phyloP scores from a whole-genome alignment of 495 filamentous ascomycete species.

The Lindgomyces ingoldianus region DNA sequence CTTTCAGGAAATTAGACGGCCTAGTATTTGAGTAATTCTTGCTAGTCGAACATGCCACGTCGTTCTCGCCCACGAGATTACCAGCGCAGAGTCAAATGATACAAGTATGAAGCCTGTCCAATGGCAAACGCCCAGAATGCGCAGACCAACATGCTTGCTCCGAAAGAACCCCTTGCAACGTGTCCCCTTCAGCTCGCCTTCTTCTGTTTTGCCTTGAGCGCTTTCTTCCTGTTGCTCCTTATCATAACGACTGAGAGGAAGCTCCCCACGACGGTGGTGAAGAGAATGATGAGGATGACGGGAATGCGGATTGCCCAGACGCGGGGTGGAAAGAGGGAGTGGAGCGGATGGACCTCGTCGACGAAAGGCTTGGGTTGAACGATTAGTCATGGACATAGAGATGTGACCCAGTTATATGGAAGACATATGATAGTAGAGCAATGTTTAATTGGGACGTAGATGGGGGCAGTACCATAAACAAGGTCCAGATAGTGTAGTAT shows the following conservation, averaged over 20 bases:
- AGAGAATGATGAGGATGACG: conserved; percentile 90
- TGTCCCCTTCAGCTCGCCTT: conserved; percentile 50
- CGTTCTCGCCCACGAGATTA: too few species aligned
- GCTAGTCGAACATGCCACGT: too few species aligned
- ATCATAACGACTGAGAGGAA: conserved; percentile 99
- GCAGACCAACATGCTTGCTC: background rate
- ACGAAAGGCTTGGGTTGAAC: conserved; percentile 77
- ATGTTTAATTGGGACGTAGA: too few species aligned
- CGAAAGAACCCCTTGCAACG: conserved; percentile 7
- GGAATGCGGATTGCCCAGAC: conserved; percentile 99
- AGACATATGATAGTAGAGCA: too few species aligned
- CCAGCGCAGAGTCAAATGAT: too few species aligned
- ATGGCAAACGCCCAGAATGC: background rate
- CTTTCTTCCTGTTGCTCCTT: conserved; percentile 95
- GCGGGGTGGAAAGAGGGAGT: conserved; percentile 92
- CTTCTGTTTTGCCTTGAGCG: conserved; percentile 80
- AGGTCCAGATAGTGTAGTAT: conserved; percentile 98
- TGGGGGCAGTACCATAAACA: conserved; percentile 90
- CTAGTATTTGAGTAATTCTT: too few species aligned
- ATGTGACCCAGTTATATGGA: background rate
- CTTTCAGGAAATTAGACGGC: too few species aligned
- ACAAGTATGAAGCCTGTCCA: background rate
- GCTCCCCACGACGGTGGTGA: conserved; percentile 89
- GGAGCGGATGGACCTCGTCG: conserved; percentile 87
- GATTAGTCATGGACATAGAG: background rate